Evolutionary conservation across 345 rosid species (phyloP).

Genomic region (Dipteronia sinensis): DNA sequence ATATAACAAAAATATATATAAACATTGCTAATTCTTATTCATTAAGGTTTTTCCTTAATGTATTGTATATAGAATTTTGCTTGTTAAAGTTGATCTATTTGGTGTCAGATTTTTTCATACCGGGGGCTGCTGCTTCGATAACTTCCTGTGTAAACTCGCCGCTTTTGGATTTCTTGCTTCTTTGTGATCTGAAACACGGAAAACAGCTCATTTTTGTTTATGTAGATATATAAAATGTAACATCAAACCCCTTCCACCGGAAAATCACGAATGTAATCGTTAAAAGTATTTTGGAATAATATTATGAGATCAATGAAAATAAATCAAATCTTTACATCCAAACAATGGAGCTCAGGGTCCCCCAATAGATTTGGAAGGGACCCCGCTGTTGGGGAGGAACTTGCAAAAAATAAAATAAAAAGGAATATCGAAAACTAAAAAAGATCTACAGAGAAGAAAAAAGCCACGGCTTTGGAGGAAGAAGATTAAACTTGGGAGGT

Average conservation of each 20-base stretch:
- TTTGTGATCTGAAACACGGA: conserved; percentile 64
- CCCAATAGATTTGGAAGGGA: conserved; percentile 52
- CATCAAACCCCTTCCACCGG: background rate
- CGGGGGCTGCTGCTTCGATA: conserved; percentile 23
- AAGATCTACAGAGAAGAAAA: conserved; percentile 5
- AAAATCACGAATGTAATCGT: background rate
- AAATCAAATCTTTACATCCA: conserved; percentile 6
- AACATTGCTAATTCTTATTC: no score
- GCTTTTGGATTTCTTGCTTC: conserved; percentile 28
- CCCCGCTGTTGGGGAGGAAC: conserved; percentile 37
- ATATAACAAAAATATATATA: no score
- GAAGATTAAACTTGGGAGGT: conserved; percentile 6
- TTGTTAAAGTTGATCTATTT: no score
- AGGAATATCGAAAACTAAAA: conserved; percentile 12
- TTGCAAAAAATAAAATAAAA: background rate
- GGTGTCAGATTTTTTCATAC: conserved; percentile 1
- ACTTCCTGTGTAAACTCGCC: background rate
- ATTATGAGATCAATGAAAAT: background rate
- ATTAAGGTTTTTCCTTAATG: no score
- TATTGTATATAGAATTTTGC: no score
- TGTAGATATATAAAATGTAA: background rate
- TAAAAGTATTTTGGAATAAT: background rate
- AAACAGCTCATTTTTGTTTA: conserved; percentile 62
- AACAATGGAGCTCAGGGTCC: conserved; percentile 39
- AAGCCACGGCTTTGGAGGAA: conserved; percentile 15